Base-by-base conservation (phyloP, 140 eudicot genomes). In the Stevia rebaudiana region DNA sequence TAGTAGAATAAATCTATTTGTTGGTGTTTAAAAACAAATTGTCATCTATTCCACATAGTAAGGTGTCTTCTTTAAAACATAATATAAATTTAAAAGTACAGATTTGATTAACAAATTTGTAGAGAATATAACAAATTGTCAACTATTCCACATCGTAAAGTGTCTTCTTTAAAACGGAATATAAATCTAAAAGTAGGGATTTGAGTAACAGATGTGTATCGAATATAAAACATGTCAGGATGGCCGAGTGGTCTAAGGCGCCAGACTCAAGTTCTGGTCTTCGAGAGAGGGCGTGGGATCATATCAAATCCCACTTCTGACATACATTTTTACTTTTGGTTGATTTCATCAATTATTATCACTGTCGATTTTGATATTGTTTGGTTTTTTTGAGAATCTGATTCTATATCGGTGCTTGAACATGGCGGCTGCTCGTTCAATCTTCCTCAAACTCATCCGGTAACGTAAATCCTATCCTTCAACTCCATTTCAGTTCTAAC, bases 211-310 rank as follows among this genome's bases (percentile, higher is more conserved):
- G n/a, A n/a, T n/a, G n/a, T n/a, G n/a, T n/a, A n/a, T n/a, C n/a
- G n/a, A n/a, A n/a, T n/a, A n/a, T n/a, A n/a, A n/a, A n/a, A n/a
- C n/a, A 3, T 15, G 97, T 89, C 95, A 89, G 95, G 97, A 86
- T 86, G 95, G 97, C 95, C 95, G 92, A 86, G 97, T 86, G 97
- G 97, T 89, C 97, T 86, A 89, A 89, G 95, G 95, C 97, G 95
- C 97, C 97, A 89, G 97, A 89, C 97, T 89, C 97, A 89, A 89
- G 97, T 89, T 89, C 89, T 89, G 97, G 97, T 89, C 89, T 59
- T 89, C 95, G 78, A 28, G 31, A 61, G 97, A 83, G 97, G 87
- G 95, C 97, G 97, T 86, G 97, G 95, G 95, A 83, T 89, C 97
- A 89, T 86, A 90, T 89, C 97, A 89, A 89, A 90, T 89, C 97